Evolutionary conservation across 768 basidiomycete genomes (phyloP), one percentile per base, ranked within the genome.

Genomic region (Leucosporidium creatinivorum): DNA sequence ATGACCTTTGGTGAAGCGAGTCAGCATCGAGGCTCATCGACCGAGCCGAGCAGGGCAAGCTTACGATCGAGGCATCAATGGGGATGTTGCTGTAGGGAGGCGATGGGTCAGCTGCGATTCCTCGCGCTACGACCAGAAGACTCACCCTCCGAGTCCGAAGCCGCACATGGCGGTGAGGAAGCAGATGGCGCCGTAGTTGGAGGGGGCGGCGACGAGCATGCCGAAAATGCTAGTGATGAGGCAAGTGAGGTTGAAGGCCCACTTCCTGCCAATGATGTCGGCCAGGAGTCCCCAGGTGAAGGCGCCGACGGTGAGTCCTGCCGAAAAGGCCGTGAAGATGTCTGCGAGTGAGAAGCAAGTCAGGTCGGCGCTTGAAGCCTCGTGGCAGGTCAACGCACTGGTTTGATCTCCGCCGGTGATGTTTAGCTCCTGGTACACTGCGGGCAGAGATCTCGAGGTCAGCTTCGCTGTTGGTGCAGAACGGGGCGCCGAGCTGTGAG

Each of bases 181-280:
- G 70, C 78, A 79, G 56, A 80, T 73, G 3, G 76, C 79, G 6
- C 56, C 74, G 63, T 77, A 80, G 74, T 79, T 80, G 71, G 74
- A 75, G 17, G 77, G 77, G 10, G 77, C 77, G 0, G 78, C 79
- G 44, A 78, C 67, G 63, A 80, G 70, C 10, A 78, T 58, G 33
- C 78, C 79, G 59, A 80, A 79, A 39, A 80, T 67, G n/a, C 74
- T 74, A 13, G 77, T 75, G 66, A 80, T 77, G 58, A 79, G 62
- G 73, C 78, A 78, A 15, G 78, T 79, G 30, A 79, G 65, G 73
- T 81, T 80, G 76, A 80, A 81, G 12, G 77, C 77, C 79, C 77
- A 79, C 50, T 72, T 69, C 31, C 77, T 64, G 2, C 49, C 65
- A 39, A 80, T 77, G 55, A 80, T 72, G 63, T 79, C 79, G 48